Conservation (phyloP, 441 rosid species). For the Bruguiera hainesii region DNA sequence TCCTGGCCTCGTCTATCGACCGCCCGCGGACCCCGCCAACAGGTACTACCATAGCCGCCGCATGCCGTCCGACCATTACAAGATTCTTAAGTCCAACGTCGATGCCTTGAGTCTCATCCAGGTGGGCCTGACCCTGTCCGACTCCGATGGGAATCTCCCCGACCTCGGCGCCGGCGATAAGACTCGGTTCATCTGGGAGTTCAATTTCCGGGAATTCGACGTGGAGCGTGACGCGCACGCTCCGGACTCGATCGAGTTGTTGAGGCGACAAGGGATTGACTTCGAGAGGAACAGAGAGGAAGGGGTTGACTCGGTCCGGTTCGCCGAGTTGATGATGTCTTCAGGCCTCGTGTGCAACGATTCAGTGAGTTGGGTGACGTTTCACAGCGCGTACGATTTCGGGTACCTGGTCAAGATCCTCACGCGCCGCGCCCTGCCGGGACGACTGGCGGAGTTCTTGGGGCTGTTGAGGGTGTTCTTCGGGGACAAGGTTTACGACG, state of each 20-base stretch:
- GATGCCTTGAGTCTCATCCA: conserved; percentile 73
- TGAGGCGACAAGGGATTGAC: conserved; percentile 78
- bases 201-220: conserved; percentile 78
- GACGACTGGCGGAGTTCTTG: conserved; percentile 43
- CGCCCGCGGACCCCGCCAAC: conserved; percentile 14
- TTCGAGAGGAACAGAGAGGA: conserved; percentile 51
- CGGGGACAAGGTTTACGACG: conserved; percentile 57
- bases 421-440: conserved; percentile 56
- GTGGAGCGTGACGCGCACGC: conserved; percentile 59
- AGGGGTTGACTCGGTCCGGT: conserved; percentile 54
- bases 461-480: conserved; percentile 53
- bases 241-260: conserved; percentile 65
- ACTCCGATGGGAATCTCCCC: conserved; percentile 63
- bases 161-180: conserved; percentile 35
- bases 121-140: conserved; percentile 83
- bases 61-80: conserved; percentile 59
- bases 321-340: conserved; percentile 82
- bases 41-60: conserved; percentile 18
- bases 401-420: conserved; percentile 75
- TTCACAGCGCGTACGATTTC: conserved; percentile 91
- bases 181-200: conserved; percentile 71
- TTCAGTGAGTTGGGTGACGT: conserved; percentile 84
- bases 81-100: conserved; percentile 68
- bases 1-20: conserved; percentile 62
- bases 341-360: conserved; percentile 78